Conservation (phyloP, 805 yeast species). For the Yarrowia bubula region DNA sequence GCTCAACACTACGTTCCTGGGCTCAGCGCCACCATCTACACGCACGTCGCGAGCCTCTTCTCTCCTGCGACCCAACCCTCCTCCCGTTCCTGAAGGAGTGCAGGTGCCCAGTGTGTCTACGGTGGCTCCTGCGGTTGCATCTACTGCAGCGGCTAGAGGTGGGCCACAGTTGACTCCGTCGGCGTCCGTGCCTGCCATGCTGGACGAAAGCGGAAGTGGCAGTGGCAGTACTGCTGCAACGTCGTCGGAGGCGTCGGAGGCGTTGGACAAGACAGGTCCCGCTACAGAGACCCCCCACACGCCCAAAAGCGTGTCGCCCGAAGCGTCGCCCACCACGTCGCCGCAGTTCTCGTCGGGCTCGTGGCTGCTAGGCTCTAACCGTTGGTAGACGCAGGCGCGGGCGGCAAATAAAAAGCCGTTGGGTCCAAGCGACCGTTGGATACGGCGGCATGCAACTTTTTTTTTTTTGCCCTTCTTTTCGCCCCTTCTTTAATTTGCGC, state of each 20-base stretch:
- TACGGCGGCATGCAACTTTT: conserved; percentile 16
- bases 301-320: not conserved
- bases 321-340: conserved; percentile 4
- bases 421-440: conserved; percentile 22
- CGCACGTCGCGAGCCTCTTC: conserved; percentile 7
- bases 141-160: not conserved
- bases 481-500: not conserved
- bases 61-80: not conserved
- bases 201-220: not conserved
- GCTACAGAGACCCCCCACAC: not conserved
- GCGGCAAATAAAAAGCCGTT: conserved; percentile 9
- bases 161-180: conserved; percentile 1
- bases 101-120: not conserved
- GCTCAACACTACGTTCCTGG: conserved; percentile 20
- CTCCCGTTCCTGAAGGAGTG: not conserved
- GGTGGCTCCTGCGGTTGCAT: not conserved
- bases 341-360: conserved; percentile 15
- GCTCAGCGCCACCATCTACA: conserved; percentile 14
- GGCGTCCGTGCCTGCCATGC: conserved; percentile 15
- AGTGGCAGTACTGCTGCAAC: not conserved
- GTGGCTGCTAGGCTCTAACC: conserved; percentile 25
- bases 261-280: not conserved
- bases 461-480: not conserved
- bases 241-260: no score
- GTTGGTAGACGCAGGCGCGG: not conserved